phyloP scores from a whole-genome alignment of 1,139 yeast species.

The Debaryomyces sp. region DNA sequence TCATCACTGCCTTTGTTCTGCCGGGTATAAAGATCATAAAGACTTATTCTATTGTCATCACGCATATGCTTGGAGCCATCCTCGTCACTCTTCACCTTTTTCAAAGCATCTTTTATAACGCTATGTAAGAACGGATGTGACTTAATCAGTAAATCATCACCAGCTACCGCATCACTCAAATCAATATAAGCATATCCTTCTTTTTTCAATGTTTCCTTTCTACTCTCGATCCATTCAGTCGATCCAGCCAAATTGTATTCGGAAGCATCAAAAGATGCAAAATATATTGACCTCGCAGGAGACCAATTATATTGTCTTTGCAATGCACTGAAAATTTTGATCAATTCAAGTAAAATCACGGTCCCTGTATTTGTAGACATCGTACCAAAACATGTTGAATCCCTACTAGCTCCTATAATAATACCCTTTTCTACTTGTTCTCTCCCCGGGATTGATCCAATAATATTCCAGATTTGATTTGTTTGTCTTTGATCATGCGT shows the following conservation, averaged over 20 bases:
- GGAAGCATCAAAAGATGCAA: constrained; percentile 85
- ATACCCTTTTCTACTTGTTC: constrained; percentile 79
- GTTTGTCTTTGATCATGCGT: constrained; percentile 55
- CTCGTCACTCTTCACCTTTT: constrained; percentile 27
- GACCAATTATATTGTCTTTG: constrained; percentile 72
- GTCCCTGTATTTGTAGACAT: constrained; percentile 77
- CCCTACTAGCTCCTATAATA: constrained; percentile 84
- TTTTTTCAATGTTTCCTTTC: constrained; percentile 52
- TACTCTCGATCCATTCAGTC: constrained; percentile 73
- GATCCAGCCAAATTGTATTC: constrained; percentile 85
- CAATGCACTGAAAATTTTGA: constrained; percentile 69
- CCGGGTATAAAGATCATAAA: constrained; percentile 32
- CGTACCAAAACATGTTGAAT: constrained; percentile 77
- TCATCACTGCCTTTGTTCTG: constrained; percentile 29
- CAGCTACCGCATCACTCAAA: constrained; percentile 72
- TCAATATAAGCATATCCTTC: constrained; percentile 79
- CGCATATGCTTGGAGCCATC: constrained; percentile 6
- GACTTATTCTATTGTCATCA: constrained; percentile 12
- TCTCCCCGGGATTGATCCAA: constrained; percentile 76
- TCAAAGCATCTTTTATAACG: constrained; percentile 44
- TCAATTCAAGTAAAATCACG: constrained; percentile 68
- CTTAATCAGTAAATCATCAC: constrained; percentile 56
- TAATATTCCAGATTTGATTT: constrained; percentile 77
- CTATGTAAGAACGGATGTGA: constrained; percentile 69
- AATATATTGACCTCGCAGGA: constrained; percentile 81